These are phyloP conservation scores for Fusarium coicis DNA, from an alignment of 2,329 filamentous ascomycete species.

Conservation along the genomic window DNA sequence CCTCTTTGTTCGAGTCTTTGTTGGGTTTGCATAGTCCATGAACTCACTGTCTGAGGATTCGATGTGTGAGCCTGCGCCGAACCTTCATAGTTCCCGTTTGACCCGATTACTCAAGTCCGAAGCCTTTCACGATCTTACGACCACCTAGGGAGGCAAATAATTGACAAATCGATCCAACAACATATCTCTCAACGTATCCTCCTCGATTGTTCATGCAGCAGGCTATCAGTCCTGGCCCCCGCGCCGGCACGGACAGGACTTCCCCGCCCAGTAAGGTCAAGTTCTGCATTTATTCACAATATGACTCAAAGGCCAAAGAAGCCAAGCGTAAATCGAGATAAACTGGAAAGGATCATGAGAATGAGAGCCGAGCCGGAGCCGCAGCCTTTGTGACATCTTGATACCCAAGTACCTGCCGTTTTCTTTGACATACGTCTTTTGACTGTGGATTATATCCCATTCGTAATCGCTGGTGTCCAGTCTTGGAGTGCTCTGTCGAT, in stretches of 20 bases:
- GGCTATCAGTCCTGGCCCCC: conserved; percentile 20
- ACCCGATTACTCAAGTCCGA: conserved; percentile 2
- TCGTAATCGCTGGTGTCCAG: neutral
- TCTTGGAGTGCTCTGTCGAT: neutral
- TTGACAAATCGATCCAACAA: neutral
- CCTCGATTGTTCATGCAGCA: conserved; percentile 18
- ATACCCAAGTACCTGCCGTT: neutral
- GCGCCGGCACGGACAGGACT: conserved; percentile 31
- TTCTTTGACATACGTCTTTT: neutral
- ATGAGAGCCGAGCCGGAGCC: conserved; percentile 35
- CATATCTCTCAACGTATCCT: neutral
- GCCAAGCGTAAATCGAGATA: neutral
- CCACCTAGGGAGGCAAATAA: neutral
- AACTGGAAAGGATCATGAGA: neutral
- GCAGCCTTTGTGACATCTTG: conserved; percentile 23
- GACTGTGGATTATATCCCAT: neutral
- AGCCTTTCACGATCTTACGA: neutral
- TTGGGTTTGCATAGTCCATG: neutral
- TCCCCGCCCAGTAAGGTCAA: conserved; percentile 31
- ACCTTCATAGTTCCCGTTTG: neutral
- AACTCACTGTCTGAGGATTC: neutral
- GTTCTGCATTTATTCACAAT: conserved; percentile 4
- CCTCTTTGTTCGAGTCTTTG: conserved; percentile 15
- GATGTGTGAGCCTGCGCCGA: neutral
- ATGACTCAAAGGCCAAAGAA: conserved; percentile 2